Evolutionary conservation across 441 rosid species (phyloP).

Genomic region (Gossypium schwendimanii): DNA sequence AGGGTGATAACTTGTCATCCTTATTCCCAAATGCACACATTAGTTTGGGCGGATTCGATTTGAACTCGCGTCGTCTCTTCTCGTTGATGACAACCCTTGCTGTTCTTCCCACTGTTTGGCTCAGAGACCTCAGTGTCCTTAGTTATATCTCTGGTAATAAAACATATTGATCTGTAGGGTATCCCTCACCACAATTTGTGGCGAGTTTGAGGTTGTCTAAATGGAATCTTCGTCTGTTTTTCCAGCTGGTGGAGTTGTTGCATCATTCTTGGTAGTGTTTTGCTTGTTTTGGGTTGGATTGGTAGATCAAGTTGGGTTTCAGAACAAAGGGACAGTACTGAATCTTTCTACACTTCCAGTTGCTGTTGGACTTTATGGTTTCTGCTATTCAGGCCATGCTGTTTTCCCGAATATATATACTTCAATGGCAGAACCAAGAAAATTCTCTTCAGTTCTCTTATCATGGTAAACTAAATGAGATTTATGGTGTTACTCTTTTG

Average conservation of each 20-base stretch:
- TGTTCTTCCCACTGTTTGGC: conserved; percentile 87
- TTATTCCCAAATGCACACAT: conserved; percentile 68
- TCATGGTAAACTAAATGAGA: conserved; percentile 38
- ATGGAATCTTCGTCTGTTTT: conserved; percentile 19
- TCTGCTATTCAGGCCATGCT: conserved; percentile 91
- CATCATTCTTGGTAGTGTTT: conserved; percentile 63
- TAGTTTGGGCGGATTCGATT: conserved; percentile 46
- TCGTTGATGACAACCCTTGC: conserved; percentile 63
- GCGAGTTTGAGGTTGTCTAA: conserved; percentile 14
- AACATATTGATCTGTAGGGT: not conserved
- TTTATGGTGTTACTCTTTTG: not conserved
- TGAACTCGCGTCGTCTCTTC: conserved; percentile 56
- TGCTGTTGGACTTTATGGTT: conserved; percentile 91
- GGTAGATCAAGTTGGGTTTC: conserved; percentile 60
- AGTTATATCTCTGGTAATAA: conserved; percentile 81
- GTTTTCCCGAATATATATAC: conserved; percentile 88
- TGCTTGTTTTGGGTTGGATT: conserved; percentile 88
- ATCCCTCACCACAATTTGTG: not conserved
- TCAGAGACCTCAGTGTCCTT: conserved; percentile 72
- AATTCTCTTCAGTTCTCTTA: conserved; percentile 58
- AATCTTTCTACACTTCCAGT: conserved; percentile 74
- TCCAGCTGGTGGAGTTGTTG: conserved; percentile 90
- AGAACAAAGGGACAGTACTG: conserved; percentile 50
- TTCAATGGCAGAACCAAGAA: conserved; percentile 73
- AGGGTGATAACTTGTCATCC: conserved; percentile 76